These are phyloP conservation scores for Hygrocybe punicea DNA, from an alignment of 768 basidiomycete species.

Conservation along the genomic window DNA sequence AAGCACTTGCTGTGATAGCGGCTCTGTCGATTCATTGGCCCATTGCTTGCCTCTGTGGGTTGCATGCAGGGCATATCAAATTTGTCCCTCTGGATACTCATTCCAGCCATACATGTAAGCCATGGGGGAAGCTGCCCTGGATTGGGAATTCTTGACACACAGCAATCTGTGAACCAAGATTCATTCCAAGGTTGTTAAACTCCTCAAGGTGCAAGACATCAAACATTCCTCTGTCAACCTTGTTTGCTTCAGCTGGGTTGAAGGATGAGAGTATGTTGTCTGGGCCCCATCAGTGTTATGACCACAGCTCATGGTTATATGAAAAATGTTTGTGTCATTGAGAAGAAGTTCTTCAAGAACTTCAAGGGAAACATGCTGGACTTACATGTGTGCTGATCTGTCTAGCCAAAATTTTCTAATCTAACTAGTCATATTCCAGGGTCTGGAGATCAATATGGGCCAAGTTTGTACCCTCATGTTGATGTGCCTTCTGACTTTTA, in stretches of 20 bases:
- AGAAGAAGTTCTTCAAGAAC: slow-evolving; percentile 26
- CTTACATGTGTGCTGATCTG: slow-evolving; percentile 32
- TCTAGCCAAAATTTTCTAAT: slow-evolving; percentile 20
- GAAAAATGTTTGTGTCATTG: slow-evolving; percentile 34
- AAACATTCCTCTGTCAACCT: slow-evolving; percentile 28
- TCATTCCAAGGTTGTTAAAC: slow-evolving; percentile 32
- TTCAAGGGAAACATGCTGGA: slow-evolving; percentile 33
- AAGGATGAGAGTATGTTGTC: too few species aligned
- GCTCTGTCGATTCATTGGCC: too few species aligned
- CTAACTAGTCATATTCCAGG: slow-evolving; percentile 22
- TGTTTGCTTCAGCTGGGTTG: slow-evolving; percentile 29
- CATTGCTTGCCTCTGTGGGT: too few species aligned
- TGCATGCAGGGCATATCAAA: too few species aligned
- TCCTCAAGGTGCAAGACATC: slow-evolving; percentile 18
- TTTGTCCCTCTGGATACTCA: too few species aligned
- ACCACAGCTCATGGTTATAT: slow-evolving; percentile 16
- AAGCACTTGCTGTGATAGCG: too few species aligned
- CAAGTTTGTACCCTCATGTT: slow-evolving; percentile 13
- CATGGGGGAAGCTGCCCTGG: too few species aligned
- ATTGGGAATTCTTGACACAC: slow-evolving; percentile 29
- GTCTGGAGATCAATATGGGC: slow-evolving; percentile 16
- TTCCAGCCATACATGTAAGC: too few species aligned
- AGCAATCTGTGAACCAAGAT: slow-evolving; percentile 30
- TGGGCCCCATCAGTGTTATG: slow-evolving; percentile 3
- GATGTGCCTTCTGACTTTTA: slow-evolving; percentile 17